These are phyloP conservation scores for Exobasidium rhododendri DNA, from an alignment of 1,284 basidiomycete species.

Conservation along the genomic window DNA sequence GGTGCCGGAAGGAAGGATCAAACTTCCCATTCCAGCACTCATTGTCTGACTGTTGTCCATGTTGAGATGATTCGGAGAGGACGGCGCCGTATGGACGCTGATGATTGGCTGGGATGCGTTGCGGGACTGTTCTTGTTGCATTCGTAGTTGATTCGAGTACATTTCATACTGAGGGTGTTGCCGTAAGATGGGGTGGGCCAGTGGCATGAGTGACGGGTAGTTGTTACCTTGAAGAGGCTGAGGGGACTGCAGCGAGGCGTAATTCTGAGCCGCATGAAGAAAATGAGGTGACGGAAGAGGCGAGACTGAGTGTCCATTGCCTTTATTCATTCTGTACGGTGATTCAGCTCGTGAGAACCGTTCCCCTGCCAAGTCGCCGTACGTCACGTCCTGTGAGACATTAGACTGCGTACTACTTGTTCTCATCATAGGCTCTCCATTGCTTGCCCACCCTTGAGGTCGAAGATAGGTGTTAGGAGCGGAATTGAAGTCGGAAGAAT, in stretches of 20 bases:
- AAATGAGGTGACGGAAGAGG: neutral
- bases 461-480: neutral
- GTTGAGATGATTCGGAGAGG: neutral
- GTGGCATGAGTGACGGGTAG: neutral
- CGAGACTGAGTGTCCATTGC: neutral
- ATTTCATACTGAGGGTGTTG: conserved; percentile 11
- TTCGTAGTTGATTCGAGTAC: conserved; percentile 3
- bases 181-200: conserved; percentile 4
- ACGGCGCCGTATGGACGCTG: conserved; percentile 7
- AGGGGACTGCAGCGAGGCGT: neutral
- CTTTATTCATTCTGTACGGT: neutral
- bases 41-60: neutral
- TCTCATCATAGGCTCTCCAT: neutral
- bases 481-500: neutral
- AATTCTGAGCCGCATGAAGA: neutral
- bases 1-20: neutral
- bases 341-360: neutral
- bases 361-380: conserved; percentile 1
- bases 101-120: neutral
- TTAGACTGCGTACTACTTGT: neutral
- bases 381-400: neutral
- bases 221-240: neutral
- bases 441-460: neutral
- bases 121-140: conserved; percentile 5
- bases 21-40: neutral